phyloP scores from a whole-genome alignment of 2,329 filamentous ascomycete genomes.

The Atkinsonella hypoxylon region DNA sequence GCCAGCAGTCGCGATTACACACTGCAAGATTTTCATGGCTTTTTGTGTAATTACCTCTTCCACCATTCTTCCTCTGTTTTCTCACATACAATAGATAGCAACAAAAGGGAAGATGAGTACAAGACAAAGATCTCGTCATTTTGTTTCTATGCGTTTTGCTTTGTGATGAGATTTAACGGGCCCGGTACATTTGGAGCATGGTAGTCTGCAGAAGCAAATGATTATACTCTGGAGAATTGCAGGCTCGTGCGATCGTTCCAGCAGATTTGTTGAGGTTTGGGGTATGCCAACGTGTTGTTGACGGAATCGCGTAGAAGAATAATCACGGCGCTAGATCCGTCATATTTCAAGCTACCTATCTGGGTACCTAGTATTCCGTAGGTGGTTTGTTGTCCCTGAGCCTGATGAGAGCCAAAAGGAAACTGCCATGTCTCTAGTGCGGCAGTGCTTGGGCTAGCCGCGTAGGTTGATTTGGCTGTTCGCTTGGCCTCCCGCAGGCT shows the following conservation, averaged over 20 bases:
- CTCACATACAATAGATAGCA: background rate
- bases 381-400: background rate
- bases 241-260: background rate
- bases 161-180: background rate
- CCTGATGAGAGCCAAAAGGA: background rate
- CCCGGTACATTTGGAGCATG: background rate
- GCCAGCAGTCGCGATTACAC: too few species aligned
- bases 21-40: too few species aligned
- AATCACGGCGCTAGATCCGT: background rate
- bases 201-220: background rate
- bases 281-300: background rate
- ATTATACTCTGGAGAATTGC: background rate
- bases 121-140: background rate
- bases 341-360: background rate
- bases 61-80: background rate
- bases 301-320: background rate
- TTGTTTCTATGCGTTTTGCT: background rate
- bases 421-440: background rate
- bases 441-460: background rate
- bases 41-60: background rate
- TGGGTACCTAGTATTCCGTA: too few species aligned
- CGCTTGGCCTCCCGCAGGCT: background rate
- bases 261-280: too few species aligned
- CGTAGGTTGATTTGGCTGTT: too few species aligned
- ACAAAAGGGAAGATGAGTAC: background rate